Base-by-base conservation (phyloP, 23 red algal species). In the Cyanidioschyzon merolae region DNA sequence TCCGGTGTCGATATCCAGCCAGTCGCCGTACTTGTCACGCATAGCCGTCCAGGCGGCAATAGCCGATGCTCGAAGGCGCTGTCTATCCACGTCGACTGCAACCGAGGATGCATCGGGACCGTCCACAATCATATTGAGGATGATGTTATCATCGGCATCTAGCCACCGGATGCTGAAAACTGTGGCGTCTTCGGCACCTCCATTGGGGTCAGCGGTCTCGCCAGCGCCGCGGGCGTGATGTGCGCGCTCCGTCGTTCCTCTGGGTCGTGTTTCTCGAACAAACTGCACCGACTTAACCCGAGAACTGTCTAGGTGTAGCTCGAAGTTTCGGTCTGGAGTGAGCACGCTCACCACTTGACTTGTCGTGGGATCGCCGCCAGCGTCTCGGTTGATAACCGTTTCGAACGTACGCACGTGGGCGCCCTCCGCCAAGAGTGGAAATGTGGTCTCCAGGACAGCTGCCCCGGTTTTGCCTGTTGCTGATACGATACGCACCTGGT, bases 21-120 rank as follows among this genome's bases (percentile, higher is more conserved):
- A 35, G 12, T 71, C 63, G 63, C 63, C 63, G 63, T 71, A 71
- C 63, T 71, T 71, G 63, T 15, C 63, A 27, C 63, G 63, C 63
- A 71, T 71, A 7, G 63, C 63, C 30, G 21, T 25, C 63, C 63
- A 71, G n/a, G 32, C 63, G 12, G 21, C 63, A 27, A 71, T 71
- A 3, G 63, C 63, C 21, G 7, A 7, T 54, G 45, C 7, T 3
- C 63, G 63, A 27, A 25, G 63, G 63, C 32, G 63, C 63, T 35
- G 63, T 3, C 3, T 32, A 27, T 27, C 12, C 16, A 12, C 63
- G n/a, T 71, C 63, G 29, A 27, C 16, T 7, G n/a, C 29, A 27
- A 3, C 63, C 16, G 12, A 15, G 12, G 29, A 7, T 3, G 63
- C 12, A 7, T 7, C 32, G n/a, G 63, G 63, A 7, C 12, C 63